These are phyloP conservation scores for Phoenix roebelenii DNA, from an alignment of 176 grass and related monocot genomes.

Conservation along the genomic window DNA sequence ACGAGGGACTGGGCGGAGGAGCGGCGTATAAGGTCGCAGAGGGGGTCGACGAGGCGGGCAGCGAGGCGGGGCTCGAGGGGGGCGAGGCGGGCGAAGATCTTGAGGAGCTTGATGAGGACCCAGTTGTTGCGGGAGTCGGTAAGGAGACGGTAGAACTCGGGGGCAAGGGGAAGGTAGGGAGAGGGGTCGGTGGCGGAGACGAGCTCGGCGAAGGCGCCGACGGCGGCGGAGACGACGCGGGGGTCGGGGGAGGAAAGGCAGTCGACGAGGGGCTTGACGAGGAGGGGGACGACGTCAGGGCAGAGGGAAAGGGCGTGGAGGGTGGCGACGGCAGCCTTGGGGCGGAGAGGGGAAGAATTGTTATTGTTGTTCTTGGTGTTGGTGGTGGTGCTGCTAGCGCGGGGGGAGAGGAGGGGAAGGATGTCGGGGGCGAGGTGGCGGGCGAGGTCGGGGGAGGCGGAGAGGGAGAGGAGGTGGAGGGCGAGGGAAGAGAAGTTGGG, in stretches of 20 bases:
- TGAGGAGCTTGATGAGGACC: conserved; percentile 89
- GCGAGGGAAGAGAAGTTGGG: conserved; percentile 27
- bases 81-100: conserved; percentile 66
- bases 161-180: conserved; percentile 80
- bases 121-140: conserved; percentile 69
- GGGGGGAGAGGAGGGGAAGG: conserved; percentile 39
- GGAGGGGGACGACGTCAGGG: conserved; percentile 47
- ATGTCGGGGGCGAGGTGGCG: conserved; percentile 65
- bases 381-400: background rate
- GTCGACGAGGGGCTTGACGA: conserved; percentile 90
- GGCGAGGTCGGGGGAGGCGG: conserved; percentile 48
- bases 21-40: conserved; percentile 59
- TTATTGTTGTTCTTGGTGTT: too few relatives aligned
- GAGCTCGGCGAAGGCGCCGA: conserved; percentile 74
- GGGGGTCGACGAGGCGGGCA: conserved; percentile 52
- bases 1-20: conserved; percentile 71
- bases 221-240: conserved; percentile 45
- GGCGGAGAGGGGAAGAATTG: conserved; percentile 17
- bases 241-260: conserved; percentile 61
- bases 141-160: conserved; percentile 66
- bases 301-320: conserved; percentile 41
- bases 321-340: conserved; percentile 41
- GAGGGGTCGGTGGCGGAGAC: conserved; percentile 49
- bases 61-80: conserved; percentile 67
- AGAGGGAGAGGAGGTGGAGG: conserved; percentile 57